phyloP scores from a whole-genome alignment of 1,139 yeast species.

The Protomyces pachydermus region DNA sequence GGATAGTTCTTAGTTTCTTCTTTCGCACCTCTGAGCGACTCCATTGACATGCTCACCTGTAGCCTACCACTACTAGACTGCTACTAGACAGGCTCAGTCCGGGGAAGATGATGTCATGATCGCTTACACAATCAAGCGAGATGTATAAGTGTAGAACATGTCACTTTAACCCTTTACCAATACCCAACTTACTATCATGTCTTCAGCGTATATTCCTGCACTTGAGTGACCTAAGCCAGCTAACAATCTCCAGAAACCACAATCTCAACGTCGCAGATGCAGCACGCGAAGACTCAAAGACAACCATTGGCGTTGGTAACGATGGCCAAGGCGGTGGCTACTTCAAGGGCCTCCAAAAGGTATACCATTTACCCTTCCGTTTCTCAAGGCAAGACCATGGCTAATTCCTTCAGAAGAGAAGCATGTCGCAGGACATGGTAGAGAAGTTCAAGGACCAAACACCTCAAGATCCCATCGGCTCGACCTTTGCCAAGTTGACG shows the following conservation, averaged over 20 bases:
- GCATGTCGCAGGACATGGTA: conserved; percentile 18
- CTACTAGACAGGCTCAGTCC: neutral
- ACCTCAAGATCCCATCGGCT: conserved; percentile 11
- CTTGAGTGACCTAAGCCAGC: neutral
- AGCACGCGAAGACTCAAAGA: conserved; percentile 12
- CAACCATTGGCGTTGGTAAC: conserved; percentile 10
- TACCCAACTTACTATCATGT: neutral
- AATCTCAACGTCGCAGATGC: conserved; percentile 23
- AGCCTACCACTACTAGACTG: no score
- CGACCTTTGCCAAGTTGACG: conserved; percentile 23
- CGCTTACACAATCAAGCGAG: neutral
- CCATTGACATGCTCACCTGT: no score
- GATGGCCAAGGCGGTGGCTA: conserved; percentile 20
- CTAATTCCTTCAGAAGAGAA: neutral
- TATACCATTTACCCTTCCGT: neutral
- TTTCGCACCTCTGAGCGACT: no score
- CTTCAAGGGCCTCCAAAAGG: conserved; percentile 22
- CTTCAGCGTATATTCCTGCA: conserved; percentile 6
- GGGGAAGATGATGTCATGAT: neutral
- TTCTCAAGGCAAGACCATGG: neutral
- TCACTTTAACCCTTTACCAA: no score
- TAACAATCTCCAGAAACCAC: neutral
- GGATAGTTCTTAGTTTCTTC: neutral
- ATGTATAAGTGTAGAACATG: no score
- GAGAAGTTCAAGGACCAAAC: conserved; percentile 23